Conservation (phyloP, 2,329 filamentous ascomycete species). For the Cladosporium sp. region DNA sequence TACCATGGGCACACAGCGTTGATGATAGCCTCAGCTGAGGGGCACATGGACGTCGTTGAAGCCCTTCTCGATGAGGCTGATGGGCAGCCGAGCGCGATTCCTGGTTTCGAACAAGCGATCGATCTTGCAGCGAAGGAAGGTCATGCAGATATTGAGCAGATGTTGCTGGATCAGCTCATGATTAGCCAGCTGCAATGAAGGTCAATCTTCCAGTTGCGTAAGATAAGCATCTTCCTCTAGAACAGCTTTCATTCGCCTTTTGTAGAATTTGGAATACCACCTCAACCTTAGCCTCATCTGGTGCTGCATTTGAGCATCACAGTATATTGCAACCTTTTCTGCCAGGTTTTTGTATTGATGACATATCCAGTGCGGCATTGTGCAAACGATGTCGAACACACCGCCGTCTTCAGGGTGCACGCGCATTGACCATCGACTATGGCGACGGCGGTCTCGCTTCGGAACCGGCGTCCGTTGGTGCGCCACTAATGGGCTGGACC, state of each 20-base stretch:
- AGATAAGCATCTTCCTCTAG: neutral
- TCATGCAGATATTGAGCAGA: neutral
- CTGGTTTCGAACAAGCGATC: neutral
- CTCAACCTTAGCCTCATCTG: neutral
- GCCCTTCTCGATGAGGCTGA: neutral
- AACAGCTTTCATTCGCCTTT: neutral
- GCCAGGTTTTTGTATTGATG: neutral
- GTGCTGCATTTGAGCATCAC: neutral
- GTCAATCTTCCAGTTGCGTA: neutral
- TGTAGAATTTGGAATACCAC: neutral
- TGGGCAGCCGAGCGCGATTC: neutral
- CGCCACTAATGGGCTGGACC: neutral
- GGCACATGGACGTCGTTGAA: neutral
- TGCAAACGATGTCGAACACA: neutral
- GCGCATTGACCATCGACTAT: neutral
- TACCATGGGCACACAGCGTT: neutral
- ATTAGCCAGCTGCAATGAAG: neutral
- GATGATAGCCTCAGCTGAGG: neutral
- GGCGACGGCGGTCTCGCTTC: neutral
- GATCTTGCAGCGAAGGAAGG: neutral
- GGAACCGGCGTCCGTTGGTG: neutral
- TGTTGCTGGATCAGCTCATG: neutral
- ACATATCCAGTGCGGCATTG: neutral
- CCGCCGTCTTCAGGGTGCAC: neutral
- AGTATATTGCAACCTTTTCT: neutral